Base-by-base conservation (phyloP, 768 basidiomycete genomes). In the Coprinopsis strossmayeri region DNA sequence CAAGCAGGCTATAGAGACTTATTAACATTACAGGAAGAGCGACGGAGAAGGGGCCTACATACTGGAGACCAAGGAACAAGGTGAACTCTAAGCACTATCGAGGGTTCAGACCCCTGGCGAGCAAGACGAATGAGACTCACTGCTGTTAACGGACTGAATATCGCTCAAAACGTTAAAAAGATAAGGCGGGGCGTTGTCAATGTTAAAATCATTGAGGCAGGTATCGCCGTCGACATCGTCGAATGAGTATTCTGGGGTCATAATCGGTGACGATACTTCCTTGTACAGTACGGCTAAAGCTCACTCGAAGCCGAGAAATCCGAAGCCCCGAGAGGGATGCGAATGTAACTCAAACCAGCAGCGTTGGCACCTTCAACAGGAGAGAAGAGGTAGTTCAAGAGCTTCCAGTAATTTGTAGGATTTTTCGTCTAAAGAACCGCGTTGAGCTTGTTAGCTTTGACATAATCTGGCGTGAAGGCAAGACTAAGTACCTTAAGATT, bases 11-110 rank as follows among this genome's bases (percentile, higher is more conserved):
- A 49, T 34, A 50, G 13, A 43, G n/a, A 18, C 17, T 46, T 5
- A 15, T 34, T 5, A 41, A 32, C 30, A 32, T 32, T n/a, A n/a
- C n/a, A 11, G 17, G 34, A 24, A 40, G 18, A 66, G 38, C 7
- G 28, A 27, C 15, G 10, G 10, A 5, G n/a, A 9, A 40, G 38
- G 17, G 34, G 9, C 17, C 9, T 18, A 21, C 74, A 51, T 60
- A 84, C 84, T 2, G 83, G 82, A 38, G 82, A 83, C 85, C 86
- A 87, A 3, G 86, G 83, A 13, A 83, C 45, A 4, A 85, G 52
- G 52, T 84, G 80, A 17, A 85, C 66, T 55, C 70, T 75, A 48
- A 82, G 53, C 26, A 59, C 59, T 64, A 46, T 9, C 13, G 18
- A 15, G 34, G 32, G 30, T 32, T 13, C 25, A 44, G 32, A 26